Percentiles rank a stretch among this genome's conserved stretches.
Evolutionary conservation across 441 rosid species (phyloP).

Genomic region (Aquilaria agallochum): DNA sequence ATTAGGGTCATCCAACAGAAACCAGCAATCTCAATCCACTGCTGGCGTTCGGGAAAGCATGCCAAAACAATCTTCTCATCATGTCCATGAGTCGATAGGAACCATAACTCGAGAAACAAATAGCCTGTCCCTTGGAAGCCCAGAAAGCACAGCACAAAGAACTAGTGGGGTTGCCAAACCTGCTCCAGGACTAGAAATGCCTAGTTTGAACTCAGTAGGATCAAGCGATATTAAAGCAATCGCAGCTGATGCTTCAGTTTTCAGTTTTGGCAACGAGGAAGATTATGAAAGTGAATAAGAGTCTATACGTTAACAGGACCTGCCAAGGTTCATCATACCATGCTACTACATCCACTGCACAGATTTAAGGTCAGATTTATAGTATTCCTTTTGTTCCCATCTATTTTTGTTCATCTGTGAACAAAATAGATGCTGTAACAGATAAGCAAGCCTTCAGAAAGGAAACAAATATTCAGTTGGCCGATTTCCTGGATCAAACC

Average conservation of each 20-base stretch:
- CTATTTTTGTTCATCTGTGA: slow-evolving; percentile 33
- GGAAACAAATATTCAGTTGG: slow-evolving; percentile 48
- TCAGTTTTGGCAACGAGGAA: slow-evolving; percentile 74
- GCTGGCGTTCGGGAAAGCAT: slow-evolving; percentile 11
- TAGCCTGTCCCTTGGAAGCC: slow-evolving; percentile 18
- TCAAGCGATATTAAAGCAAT: slow-evolving; percentile 59
- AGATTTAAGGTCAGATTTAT: not conserved
- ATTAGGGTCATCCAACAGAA: slow-evolving; percentile 25
- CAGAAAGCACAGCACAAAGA: slow-evolving; percentile 13
- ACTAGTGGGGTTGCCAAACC: slow-evolving; percentile 16
- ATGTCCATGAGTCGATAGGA: slow-evolving; percentile 18
- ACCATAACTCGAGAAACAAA: slow-evolving; percentile 25
- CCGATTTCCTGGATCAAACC: slow-evolving; percentile 68
- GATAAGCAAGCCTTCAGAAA: slow-evolving; percentile 40
- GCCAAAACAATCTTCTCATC: slow-evolving; percentile 10
- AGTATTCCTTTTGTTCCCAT: not conserved
- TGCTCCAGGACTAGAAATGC: slow-evolving; percentile 15
- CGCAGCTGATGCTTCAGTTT: slow-evolving; percentile 82
- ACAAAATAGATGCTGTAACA: not conserved
- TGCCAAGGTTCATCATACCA: too few relatives aligned
- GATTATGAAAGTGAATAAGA: slow-evolving; percentile 61
- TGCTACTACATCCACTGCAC: too few relatives aligned
- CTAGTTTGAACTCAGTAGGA: slow-evolving; percentile 24
- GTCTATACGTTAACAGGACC: too few relatives aligned
- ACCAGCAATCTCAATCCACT: slow-evolving; percentile 14